Conservation (phyloP, 2,329 filamentous ascomycete species). For the Leptoxyphium fumago region DNA sequence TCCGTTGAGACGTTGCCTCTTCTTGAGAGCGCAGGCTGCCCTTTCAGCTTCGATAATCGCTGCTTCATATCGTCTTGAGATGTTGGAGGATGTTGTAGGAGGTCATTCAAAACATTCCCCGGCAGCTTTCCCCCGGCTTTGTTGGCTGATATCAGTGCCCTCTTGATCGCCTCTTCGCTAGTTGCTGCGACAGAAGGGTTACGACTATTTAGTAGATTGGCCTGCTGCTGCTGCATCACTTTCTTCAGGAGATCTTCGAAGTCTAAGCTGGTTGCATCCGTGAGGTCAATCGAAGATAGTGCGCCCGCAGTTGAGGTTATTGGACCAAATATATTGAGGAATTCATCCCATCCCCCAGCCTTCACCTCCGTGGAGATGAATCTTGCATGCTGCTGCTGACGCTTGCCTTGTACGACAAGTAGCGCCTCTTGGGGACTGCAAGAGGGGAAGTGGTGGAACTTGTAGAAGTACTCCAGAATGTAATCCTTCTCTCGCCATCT, state of each 20-base stretch:
- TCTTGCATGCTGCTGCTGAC: slow-evolving; percentile 25
- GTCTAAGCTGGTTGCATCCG: slow-evolving; percentile 16
- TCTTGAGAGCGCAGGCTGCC: not conserved
- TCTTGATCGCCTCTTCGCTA: slow-evolving; percentile 17
- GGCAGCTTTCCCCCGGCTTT: slow-evolving; percentile 13
- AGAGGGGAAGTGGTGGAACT: slow-evolving; percentile 64
- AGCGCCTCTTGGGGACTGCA: slow-evolving; percentile 19
- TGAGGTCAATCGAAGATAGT: slow-evolving; percentile 29
- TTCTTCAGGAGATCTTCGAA: slow-evolving; percentile 20
- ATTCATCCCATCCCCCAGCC: slow-evolving; percentile 35
- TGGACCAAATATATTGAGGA: slow-evolving; percentile 36
- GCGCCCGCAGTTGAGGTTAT: slow-evolving; percentile 36
- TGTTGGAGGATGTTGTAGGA: slow-evolving; percentile 14
- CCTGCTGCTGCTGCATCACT: slow-evolving; percentile 19
- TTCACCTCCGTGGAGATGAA: slow-evolving; percentile 35
- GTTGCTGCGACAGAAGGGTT: slow-evolving; percentile 13
- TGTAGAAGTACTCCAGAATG: slow-evolving; percentile 64
- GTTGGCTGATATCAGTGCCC: slow-evolving; percentile 18
- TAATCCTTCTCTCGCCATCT: slow-evolving; percentile 89
- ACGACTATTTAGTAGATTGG: slow-evolving; percentile 14
- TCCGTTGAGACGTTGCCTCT: slow-evolving; percentile 1
- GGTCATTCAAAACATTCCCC: slow-evolving; percentile 12
- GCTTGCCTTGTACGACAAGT: slow-evolving; percentile 23
- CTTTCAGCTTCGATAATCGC: slow-evolving; percentile 1
- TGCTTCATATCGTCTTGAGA: slow-evolving; percentile 17